Conservation (phyloP, 2,329 filamentous ascomycete genomes). For the Penicillium paneum region DNA sequence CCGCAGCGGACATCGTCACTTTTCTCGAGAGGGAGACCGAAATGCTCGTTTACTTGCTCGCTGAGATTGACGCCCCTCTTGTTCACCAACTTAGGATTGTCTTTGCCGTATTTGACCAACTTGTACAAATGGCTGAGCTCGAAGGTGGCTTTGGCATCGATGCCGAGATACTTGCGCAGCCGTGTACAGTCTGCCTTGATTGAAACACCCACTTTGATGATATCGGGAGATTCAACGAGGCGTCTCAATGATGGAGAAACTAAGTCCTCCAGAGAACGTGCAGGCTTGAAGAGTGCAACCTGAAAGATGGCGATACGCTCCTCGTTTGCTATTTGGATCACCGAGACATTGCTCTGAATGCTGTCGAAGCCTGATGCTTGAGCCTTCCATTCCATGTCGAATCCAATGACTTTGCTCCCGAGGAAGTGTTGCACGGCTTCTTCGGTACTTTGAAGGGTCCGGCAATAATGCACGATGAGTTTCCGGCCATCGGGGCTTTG, state of each 20-base stretch:
- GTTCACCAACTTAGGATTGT: constrained; percentile 58
- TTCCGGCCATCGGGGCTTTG: constrained; percentile 49
- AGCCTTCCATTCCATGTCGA: constrained; percentile 81
- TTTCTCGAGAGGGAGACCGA: constrained; percentile 74
- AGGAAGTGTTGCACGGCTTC: constrained; percentile 63
- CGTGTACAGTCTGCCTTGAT: constrained; percentile 70
- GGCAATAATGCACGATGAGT: constrained; percentile 76
- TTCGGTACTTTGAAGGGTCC: constrained; percentile 64
- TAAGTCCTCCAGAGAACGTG: constrained; percentile 49
- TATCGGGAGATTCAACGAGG: constrained; percentile 66
- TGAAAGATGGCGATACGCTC: constrained; percentile 79
- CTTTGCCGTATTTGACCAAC: constrained; percentile 65
- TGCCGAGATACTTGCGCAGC: constrained; percentile 61
- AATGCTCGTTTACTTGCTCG: constrained; percentile 65
- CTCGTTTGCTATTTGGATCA: constrained; percentile 79
- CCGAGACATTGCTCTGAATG: constrained; percentile 67
- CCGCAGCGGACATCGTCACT: constrained; percentile 65
- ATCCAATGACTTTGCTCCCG: constrained; percentile 69
- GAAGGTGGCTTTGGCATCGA: constrained; percentile 66
- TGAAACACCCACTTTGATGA: constrained; percentile 74
- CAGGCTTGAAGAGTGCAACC: constrained; percentile 60
- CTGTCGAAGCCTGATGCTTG: constrained; percentile 48
- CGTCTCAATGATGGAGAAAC: constrained; percentile 67
- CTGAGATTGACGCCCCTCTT: constrained; percentile 65
- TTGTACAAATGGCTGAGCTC: constrained; percentile 82